phyloP scores from a whole-genome alignment of 2,329 filamentous ascomycete genomes.

The Macrophomina phaseolina region DNA sequence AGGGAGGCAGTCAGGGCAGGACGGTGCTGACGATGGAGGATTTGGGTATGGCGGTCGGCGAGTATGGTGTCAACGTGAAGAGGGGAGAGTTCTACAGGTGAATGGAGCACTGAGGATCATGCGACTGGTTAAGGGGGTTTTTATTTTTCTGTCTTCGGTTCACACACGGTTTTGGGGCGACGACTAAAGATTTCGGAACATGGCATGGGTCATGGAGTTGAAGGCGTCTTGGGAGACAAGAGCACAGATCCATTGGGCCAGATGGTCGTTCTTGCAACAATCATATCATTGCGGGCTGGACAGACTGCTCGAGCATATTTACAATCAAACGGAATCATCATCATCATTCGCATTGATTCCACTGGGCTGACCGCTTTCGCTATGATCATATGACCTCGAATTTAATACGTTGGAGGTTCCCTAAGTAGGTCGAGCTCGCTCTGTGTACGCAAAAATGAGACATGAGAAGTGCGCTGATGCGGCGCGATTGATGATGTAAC shows the following conservation, averaged over 20 bases:
- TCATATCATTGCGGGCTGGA: background rate
- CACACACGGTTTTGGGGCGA: background rate
- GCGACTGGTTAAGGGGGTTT: background rate
- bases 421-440: too few relatives aligned
- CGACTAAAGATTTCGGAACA: slow-evolving; percentile 3
- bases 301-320: background rate
- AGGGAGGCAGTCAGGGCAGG: slow-evolving; percentile 84
- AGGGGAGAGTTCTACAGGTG: slow-evolving; percentile 94
- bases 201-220: slow-evolving; percentile 15
- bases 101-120: background rate
- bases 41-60: slow-evolving; percentile 93
- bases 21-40: slow-evolving; percentile 99
- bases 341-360: background rate
- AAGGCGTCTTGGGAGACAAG: background rate
- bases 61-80: slow-evolving; percentile 98
- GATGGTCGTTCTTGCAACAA: background rate
- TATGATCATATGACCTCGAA: too few relatives aligned
- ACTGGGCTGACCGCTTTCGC: too few relatives aligned
- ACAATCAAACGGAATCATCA: background rate
- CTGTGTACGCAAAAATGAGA: background rate
- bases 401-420: too few relatives aligned
- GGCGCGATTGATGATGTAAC: slow-evolving; percentile 12
- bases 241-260: background rate
- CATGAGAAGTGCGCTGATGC: background rate
- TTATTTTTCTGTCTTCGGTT: background rate